Evolutionary conservation across 306 rosid genomes (phyloP).

Genomic region (Sindora glabra): DNA sequence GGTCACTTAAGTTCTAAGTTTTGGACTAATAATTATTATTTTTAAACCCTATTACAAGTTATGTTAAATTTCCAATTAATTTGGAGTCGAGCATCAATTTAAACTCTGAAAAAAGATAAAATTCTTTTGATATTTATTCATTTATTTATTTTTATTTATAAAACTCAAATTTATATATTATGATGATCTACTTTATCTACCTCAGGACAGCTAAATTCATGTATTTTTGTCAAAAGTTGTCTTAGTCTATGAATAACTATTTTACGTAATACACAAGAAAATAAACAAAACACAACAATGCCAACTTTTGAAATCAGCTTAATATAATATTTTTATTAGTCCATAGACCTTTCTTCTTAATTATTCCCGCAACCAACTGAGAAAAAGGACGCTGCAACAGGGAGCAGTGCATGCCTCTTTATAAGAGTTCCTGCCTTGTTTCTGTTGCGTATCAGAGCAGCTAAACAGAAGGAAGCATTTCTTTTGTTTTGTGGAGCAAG

Average conservation of each 20-base stretch:
- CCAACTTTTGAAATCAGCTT: background rate
- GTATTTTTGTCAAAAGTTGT: slow-evolving; percentile 22
- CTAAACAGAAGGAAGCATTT: background rate
- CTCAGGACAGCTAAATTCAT: no score
- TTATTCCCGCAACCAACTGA: slow-evolving; percentile 26
- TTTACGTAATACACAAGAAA: slow-evolving; percentile 32
- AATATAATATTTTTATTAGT: background rate
- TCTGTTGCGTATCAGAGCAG: background rate
- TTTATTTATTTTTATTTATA: no score
- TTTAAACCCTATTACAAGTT: no score
- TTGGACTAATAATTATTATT: no score
- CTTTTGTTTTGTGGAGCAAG: background rate
- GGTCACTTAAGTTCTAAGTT: no score
- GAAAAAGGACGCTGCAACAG: slow-evolving; percentile 41
- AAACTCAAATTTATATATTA: no score
- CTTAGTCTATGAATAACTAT: slow-evolving; percentile 35
- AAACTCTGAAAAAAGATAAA: no score
- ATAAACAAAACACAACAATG: background rate
- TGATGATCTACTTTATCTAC: no score
- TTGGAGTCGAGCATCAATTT: no score
- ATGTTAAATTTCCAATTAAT: no score
- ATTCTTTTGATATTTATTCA: no score
- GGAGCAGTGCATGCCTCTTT: slow-evolving; percentile 16
- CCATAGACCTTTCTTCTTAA: slow-evolving; percentile 17
- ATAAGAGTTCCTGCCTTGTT: slow-evolving; percentile 5